Base-by-base conservation (phyloP, 2,329 filamentous ascomycete species). In the Penicillium capsulatum region DNA sequence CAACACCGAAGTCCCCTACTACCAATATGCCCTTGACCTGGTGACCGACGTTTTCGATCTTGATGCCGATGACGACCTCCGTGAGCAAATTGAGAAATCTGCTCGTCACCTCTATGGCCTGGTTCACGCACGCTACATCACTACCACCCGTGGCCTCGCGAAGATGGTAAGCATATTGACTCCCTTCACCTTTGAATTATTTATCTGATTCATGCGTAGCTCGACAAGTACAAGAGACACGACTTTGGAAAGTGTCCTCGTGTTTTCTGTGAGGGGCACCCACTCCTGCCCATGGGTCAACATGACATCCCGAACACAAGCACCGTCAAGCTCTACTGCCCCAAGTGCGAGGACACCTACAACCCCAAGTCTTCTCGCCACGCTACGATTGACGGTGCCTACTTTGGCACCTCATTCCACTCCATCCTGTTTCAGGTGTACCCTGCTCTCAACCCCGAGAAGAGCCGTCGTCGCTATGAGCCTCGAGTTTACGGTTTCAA, bases 381-480 rank as follows among this genome's bases (percentile, higher is more conserved):
- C 68, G 89, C 90, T 35, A 79, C 85, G 43, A 96, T 98, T 59
- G 92, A 98, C 64, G 92, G 92, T 48, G 92, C 92, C 50, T 98
- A 97, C 75, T 98, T 98, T 55, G 92, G 92, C 54, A 90, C 91
- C 33, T 94, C 87, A 2, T 98, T 98, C 75, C 91, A 96, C 75
- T 96, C 96, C 70, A 96, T 98, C 68, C 81, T 98, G 47, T 97
- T 98, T 74, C 92, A 98, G 67, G 92, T 98, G 39, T 97, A 97
- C 64, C 91, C 92, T 4, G 81, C 86, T 16, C 76, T 98, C 54
- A 81, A 94, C 36, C 92, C 92, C 3, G 74, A 81, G 52, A 98
- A 97, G 76, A 88, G 81, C 54, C 75, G 82, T 47, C 82, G 88
- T 50, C 80, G 92, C 52, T 96, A 97, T 68, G 79, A 91, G 40